phyloP scores from a whole-genome alignment of 768 basidiomycete genomes.

The Boletellus emodensis region DNA sequence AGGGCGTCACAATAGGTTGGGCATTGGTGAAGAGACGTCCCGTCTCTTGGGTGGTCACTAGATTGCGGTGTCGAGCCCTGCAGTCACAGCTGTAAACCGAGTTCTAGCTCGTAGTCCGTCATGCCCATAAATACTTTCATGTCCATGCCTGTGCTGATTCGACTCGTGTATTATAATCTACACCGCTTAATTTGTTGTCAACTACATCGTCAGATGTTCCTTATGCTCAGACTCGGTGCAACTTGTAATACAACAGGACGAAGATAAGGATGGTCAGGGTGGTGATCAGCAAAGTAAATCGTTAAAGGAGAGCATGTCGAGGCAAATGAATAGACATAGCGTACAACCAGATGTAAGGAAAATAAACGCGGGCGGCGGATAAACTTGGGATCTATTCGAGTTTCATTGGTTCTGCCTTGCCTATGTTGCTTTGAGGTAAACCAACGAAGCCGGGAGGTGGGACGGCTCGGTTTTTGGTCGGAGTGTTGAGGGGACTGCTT shows the following conservation, averaged over 20 bases:
- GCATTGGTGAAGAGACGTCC: conserved; percentile 30
- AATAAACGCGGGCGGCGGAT: background rate
- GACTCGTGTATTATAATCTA: conserved; percentile 11
- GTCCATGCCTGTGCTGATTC: conserved; percentile 5
- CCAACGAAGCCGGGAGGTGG: conserved; percentile 14
- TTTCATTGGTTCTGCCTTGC: conserved; percentile 42
- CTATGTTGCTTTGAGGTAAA: conserved; percentile 34
- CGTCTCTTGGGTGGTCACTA: conserved; percentile 30
- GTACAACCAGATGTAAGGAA: conserved; percentile 5
- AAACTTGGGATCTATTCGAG: conserved; percentile 28
- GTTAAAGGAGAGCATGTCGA: conserved; percentile 2
- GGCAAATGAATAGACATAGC: conserved; percentile 5
- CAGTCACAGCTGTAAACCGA: background rate
- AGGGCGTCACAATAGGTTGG: conserved; percentile 30
- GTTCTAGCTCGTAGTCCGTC: conserved; percentile 1
- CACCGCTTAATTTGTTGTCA: conserved; percentile 14
- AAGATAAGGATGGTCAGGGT: conserved; percentile 5
- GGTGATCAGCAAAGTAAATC: conserved; percentile 11
- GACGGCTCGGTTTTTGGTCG: conserved; percentile 22
- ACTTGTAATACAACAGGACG: conserved; percentile 20
- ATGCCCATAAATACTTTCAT: conserved; percentile 2
- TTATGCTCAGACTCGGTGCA: conserved; percentile 5
- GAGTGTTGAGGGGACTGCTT: conserved; percentile 19
- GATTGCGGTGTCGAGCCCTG: background rate
- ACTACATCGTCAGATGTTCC: conserved; percentile 2